Evolutionary conservation across 306 rosid species (phyloP), one percentile per base, ranked within the genome.

Genomic region (Ceratonia siliqua): DNA sequence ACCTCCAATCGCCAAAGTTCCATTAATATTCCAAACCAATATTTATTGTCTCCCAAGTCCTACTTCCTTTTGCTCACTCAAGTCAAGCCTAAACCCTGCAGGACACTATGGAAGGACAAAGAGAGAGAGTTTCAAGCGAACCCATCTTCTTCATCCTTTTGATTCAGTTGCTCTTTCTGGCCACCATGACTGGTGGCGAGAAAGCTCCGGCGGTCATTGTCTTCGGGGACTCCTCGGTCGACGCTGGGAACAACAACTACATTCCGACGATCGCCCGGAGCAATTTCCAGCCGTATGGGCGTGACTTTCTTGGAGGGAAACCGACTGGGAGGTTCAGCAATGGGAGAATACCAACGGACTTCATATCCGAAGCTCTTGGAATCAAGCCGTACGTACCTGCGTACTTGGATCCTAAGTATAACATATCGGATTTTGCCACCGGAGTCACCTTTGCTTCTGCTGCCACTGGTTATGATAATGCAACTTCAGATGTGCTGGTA

Each of bases 381-480:
- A 62, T 91, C 4, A 91, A 84, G 74, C 38, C 73, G 2, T 65
- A 21, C 4, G 74, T 94, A 27, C 98, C 98, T 21, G 88, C 98
- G 4, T 94, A 94, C 68, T 88, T 94, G 88, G 97, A 94, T 74
- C 94, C 97, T 0, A 69, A 79, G 20, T 91, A 84, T 39, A 89
- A 80, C 28, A 91, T 91, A 4, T 82, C 98, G 0, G 93, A 91
- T 78, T 91, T 91, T 58, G 94, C 96, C 42, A 78, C 73, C 30
- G 97, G 98, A 0, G 89, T 94, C 77, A 80, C 89, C 28, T 94
- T 94, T 81, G 98, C 96, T 70, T 94, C 98, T 39, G 98, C 98
- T 33, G 98, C 90, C 17, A 82, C 91, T 68, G 98, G 98, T 49
- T 94, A 91, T 64, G 98, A 94, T 56, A 91, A 92, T 48, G 94